Evolutionary conservation across 805 yeast species (phyloP).

Genomic region (Yamadazyma insecticola): DNA sequence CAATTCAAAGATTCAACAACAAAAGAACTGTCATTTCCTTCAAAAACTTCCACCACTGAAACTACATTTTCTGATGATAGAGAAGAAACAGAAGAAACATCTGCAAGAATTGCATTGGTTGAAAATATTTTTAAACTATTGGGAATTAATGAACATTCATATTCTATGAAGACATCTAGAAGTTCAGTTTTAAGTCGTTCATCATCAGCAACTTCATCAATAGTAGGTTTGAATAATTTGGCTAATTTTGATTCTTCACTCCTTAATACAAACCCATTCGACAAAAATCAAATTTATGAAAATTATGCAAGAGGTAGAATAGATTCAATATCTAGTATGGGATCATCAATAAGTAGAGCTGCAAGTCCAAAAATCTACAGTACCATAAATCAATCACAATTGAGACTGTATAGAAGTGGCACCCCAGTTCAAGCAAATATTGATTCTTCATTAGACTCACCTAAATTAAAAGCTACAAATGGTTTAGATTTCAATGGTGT

Average conservation of each 20-base stretch:
- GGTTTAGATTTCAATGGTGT: slow-evolving; percentile 7
- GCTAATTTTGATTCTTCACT: slow-evolving; percentile 8
- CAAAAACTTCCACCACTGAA: slow-evolving; percentile 4
- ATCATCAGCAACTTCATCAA: slow-evolving; percentile 23
- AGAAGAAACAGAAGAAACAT: slow-evolving; percentile 69
- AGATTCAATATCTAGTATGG: slow-evolving; percentile 12
- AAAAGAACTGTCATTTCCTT: slow-evolving; percentile 1
- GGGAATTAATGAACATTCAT: slow-evolving; percentile 47
- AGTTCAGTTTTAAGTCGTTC: slow-evolving; percentile 12
- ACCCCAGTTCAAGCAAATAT: slow-evolving; percentile 3
- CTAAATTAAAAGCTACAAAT: background rate
- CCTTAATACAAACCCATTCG: slow-evolving; percentile 4
- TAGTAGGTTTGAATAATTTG: slow-evolving; percentile 22
- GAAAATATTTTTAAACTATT: slow-evolving; percentile 66
- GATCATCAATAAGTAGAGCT: slow-evolving; percentile 10
- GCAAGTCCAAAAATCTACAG: slow-evolving; percentile 25
- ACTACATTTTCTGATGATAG: slow-evolving; percentile 44
- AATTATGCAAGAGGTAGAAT: slow-evolving; percentile 12
- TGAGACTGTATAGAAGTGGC: slow-evolving; percentile 6
- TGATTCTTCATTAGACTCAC: slow-evolving; percentile 4
- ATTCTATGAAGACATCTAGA: slow-evolving; percentile 20
- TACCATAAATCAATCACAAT: slow-evolving; percentile 22
- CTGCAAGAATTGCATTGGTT: slow-evolving; percentile 58
- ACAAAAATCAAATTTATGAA: slow-evolving; percentile 10
- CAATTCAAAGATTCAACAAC: slow-evolving; percentile 7